Conservation (phyloP, 371 early-diverging fungal genomes). For the Mortierella sp. region DNA sequence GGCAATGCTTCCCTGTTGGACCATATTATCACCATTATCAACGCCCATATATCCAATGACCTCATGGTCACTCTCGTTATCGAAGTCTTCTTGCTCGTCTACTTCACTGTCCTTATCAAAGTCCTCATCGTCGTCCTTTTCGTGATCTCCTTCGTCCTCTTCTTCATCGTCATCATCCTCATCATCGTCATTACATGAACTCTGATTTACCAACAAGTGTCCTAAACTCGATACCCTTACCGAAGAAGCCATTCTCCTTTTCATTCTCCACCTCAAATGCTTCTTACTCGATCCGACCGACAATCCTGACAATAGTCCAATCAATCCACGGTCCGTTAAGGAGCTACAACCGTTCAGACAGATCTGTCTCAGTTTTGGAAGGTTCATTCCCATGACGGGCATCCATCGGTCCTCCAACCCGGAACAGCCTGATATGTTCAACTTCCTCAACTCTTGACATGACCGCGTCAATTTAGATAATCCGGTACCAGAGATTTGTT, state of each 20-base stretch:
- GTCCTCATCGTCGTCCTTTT: constrained; percentile 7
- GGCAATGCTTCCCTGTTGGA: background rate
- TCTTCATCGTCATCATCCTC: constrained; percentile 9
- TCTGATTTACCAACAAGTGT: constrained; percentile 25
- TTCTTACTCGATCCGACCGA: constrained; percentile 32
- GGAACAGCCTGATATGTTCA: constrained; percentile 64
- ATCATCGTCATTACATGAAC: constrained; percentile 30
- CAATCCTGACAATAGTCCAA: constrained; percentile 50
- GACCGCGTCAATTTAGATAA: constrained; percentile 51
- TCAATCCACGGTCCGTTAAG: constrained; percentile 58
- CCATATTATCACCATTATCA: background rate
- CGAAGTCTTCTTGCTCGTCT: constrained; percentile 9
- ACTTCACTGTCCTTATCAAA: constrained; percentile 11
- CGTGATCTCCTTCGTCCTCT: constrained; percentile 8
- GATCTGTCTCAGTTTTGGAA: constrained; percentile 59
- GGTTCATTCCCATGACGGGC: constrained; percentile 50
- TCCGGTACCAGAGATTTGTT: constrained; percentile 63
- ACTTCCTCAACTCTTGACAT: constrained; percentile 55
- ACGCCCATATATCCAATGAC: too few species aligned
- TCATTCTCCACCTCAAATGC: constrained; percentile 21
- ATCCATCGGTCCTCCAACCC: constrained; percentile 60
- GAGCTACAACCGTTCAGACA: constrained; percentile 62
- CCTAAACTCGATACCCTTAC: constrained; percentile 38
- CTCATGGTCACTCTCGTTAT: background rate
- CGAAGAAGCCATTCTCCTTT: constrained; percentile 23